These are phyloP conservation scores for Teunomyces atbi DNA, from an alignment of 805 yeast genomes.

Conservation along the genomic window DNA sequence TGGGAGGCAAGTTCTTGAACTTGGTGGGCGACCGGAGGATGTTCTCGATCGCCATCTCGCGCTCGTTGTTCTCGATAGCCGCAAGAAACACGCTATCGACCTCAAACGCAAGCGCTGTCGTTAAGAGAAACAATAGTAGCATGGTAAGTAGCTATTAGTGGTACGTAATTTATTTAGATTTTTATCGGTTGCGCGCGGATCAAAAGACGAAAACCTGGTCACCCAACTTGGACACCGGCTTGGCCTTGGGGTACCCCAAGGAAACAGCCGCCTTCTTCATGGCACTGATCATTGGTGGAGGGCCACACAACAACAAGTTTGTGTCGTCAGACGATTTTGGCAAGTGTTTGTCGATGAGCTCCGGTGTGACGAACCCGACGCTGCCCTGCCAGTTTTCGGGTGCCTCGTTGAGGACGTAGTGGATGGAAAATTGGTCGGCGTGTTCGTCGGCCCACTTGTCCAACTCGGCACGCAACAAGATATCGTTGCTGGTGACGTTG, in stretches of 20 bases:
- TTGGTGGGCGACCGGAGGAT: slow-evolving; percentile 25
- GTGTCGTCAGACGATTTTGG: slow-evolving; percentile 60
- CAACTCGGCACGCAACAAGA: slow-evolving; percentile 75
- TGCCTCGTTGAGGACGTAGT: slow-evolving; percentile 74
- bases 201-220: slow-evolving; percentile 89
- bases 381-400: slow-evolving; percentile 74
- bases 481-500: slow-evolving; percentile 75
- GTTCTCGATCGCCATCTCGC: slow-evolving; percentile 21
- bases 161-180: too few species aligned
- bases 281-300: slow-evolving; percentile 87
- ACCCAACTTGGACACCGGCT: slow-evolving; percentile 83
- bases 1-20: slow-evolving; percentile 33
- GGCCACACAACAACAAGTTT: slow-evolving; percentile 86
- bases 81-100: not conserved
- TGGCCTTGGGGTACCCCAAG: slow-evolving; percentile 80
- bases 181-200: too few species aligned
- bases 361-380: slow-evolving; percentile 77
- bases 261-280: slow-evolving; percentile 74
- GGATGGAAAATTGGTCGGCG: slow-evolving; percentile 59
- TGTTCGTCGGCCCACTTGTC: slow-evolving; percentile 59
- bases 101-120: not conserved
- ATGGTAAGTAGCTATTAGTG: not conserved
- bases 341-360: slow-evolving; percentile 59
- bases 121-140: not conserved
- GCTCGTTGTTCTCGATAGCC: slow-evolving; percentile 17